These are phyloP conservation scores for Blastobotrys apis DNA, from an alignment of 1,139 yeast genomes.

Conservation along the genomic window DNA sequence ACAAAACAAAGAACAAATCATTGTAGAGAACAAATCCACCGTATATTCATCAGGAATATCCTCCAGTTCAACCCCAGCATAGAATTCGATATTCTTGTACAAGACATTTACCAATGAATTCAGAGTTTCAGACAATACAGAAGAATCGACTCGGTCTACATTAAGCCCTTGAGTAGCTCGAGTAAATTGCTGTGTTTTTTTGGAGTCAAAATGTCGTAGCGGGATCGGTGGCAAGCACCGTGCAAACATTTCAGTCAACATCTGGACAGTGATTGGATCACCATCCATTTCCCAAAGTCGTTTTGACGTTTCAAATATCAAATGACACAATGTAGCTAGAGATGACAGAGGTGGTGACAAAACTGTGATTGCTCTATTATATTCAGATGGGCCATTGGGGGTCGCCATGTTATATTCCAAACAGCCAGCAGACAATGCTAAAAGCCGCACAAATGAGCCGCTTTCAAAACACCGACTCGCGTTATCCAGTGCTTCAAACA, in stretches of 20 bases:
- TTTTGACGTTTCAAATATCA: conserved; percentile 4
- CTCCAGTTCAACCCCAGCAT: not conserved
- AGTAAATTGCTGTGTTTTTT: not conserved
- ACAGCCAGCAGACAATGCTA: not conserved
- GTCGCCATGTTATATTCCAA: conserved; percentile 2
- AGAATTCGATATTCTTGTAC: conserved; percentile 1
- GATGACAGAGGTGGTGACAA: conserved; percentile 12
- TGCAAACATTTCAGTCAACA: not conserved
- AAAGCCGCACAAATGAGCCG: conserved; percentile 8
- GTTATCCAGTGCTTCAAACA: conserved; percentile 13
- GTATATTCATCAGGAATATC: not conserved
- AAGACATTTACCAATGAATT: conserved; percentile 4
- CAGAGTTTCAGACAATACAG: not conserved
- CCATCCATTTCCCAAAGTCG: not conserved
- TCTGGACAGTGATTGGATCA: not conserved
- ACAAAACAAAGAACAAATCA: not conserved
- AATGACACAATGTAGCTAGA: conserved; percentile 10
- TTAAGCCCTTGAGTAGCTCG: conserved; percentile 3
- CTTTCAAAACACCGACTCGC: conserved; percentile 1
- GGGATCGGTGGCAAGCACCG: conserved; percentile 12
- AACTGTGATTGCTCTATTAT: not conserved
- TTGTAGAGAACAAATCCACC: not conserved
- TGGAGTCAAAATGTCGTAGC: conserved; percentile 5
- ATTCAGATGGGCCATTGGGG: conserved; percentile 3
- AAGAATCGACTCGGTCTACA: not conserved